Conservation (phyloP, 2,329 filamentous ascomycete genomes). For the Aspergillus niger region DNA sequence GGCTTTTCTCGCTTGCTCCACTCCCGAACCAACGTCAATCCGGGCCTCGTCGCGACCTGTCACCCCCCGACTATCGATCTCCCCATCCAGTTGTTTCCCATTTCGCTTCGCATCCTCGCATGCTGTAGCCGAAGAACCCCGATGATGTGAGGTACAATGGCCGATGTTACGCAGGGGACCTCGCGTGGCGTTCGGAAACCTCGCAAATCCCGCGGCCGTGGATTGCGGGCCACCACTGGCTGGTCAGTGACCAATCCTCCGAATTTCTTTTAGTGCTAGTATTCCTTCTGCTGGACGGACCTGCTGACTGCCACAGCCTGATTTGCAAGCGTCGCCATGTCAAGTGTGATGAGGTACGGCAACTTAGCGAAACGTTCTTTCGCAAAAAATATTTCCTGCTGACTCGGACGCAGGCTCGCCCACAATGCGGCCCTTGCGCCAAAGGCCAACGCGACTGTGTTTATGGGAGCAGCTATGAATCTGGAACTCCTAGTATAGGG, state of each 20-base stretch:
- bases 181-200: slow-evolving; percentile 17
- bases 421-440: slow-evolving; percentile 30
- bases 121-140: not conserved
- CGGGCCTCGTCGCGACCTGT: slow-evolving; percentile 14
- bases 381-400: not conserved
- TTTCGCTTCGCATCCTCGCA: slow-evolving; percentile 1
- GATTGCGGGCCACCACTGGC: slow-evolving; percentile 31
- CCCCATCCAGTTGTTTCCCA: not conserved
- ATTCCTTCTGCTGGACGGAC: not conserved
- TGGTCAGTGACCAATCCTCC: slow-evolving; percentile 24
- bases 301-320: slow-evolving; percentile 20
- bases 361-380: not conserved
- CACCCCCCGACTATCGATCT: not conserved
- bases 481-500: not conserved
- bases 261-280: slow-evolving; percentile 7
- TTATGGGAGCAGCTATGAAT: slow-evolving; percentile 16
- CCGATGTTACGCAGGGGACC: slow-evolving; percentile 8
- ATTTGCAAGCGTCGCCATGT: slow-evolving; percentile 34
- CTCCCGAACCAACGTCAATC: not conserved
- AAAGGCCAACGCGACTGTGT: slow-evolving; percentile 31
- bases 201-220: slow-evolving; percentile 32
- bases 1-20: slow-evolving; percentile 9
- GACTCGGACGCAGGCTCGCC: slow-evolving; percentile 19
- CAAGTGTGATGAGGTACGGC: slow-evolving; percentile 33
- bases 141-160: slow-evolving; percentile 14